Percentiles rank a stretch among this genome's conserved stretches.
Conservation (phyloP, 768 basidiomycete genomes). For the Hypholoma fasciculare region DNA sequence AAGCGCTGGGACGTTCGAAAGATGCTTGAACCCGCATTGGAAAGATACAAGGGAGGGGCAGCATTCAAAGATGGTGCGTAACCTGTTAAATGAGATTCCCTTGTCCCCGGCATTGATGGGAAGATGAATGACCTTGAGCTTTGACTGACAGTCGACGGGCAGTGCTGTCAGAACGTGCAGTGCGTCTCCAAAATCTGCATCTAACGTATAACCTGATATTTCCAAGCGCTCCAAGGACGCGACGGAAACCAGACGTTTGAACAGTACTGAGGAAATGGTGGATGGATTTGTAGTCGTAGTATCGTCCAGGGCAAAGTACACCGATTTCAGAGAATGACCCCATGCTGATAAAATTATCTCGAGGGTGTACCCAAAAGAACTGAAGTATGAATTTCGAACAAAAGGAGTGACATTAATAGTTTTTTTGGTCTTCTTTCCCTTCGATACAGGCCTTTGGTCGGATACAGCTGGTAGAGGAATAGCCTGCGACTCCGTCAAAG, state of each 20-base stretch:
- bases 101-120: not conserved
- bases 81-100: not conserved
- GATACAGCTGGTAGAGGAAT: no score
- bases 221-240: not conserved
- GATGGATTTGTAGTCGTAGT: not conserved
- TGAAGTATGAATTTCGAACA: no score
- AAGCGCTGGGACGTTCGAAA: not conserved
- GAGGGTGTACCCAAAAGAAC: no score
- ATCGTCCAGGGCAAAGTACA: not conserved
- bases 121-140: constrained; percentile 1
- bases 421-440: no score
- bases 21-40: constrained; percentile 1
- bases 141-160: not conserved
- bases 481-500: no score
- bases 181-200: not conserved
- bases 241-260: not conserved
- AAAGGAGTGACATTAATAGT: no score
- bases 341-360: not conserved
- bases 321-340: not conserved
- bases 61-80: not conserved
- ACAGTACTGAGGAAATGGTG: not conserved
- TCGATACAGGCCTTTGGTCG: no score
- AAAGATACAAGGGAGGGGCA: constrained; percentile 2
- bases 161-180: not conserved
- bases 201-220: not conserved